A percentile compares a stretch with the other conserved stretches of the same genome.
Evolutionary conservation across 208 protist species (phyloP).

Genomic region (Zelonia costaricensis): DNA sequence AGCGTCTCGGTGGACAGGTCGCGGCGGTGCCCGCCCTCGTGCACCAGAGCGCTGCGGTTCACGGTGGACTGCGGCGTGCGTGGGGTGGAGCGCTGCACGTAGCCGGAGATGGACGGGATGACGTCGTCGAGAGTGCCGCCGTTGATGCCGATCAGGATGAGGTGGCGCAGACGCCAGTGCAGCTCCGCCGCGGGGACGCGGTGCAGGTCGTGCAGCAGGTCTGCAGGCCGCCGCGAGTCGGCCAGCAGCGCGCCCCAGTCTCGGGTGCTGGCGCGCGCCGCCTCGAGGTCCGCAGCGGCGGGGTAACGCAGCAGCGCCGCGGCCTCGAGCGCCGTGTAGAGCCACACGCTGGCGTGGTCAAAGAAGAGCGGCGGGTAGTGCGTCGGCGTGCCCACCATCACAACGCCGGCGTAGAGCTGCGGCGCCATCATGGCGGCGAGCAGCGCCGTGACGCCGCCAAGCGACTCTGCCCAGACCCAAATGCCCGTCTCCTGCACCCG

Average conservation of each 20-base stretch:
- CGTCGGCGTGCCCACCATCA: conserved; percentile 62
- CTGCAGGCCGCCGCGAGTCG: conserved; percentile 12
- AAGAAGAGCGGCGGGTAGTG: conserved; percentile 77
- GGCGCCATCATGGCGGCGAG: conserved; percentile 59
- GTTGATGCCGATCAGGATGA: conserved; percentile 58
- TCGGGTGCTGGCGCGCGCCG: neutral
- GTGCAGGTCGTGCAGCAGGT: conserved; percentile 37
- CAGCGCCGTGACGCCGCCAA: conserved; percentile 60
- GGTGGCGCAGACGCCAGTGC: conserved; percentile 34
- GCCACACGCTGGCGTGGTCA: conserved; percentile 49
- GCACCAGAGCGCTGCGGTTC: conserved; percentile 15
- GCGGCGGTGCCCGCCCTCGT: conserved; percentile 31
- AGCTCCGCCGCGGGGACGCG: conserved; percentile 29
- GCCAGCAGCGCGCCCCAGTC: conserved; percentile 32
- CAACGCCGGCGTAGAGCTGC: conserved; percentile 61
- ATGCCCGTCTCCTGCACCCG: conserved; percentile 45
- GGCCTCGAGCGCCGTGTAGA: conserved; percentile 52
- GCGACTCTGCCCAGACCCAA: conserved; percentile 78
- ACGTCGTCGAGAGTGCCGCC: conserved; percentile 78
- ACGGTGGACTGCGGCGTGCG: conserved; percentile 17
- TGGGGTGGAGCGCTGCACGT: conserved; percentile 50
- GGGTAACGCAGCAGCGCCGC: conserved; percentile 30
- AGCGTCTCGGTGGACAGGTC: conserved; percentile 74
- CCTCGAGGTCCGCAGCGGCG: neutral
- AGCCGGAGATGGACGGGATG: conserved; percentile 52